Percentiles rank a stretch among this genome's conserved stretches.
Evolutionary conservation across 1,139 yeast genomes (phyloP).

Genomic region (Lipomyces yarrowii): DNA sequence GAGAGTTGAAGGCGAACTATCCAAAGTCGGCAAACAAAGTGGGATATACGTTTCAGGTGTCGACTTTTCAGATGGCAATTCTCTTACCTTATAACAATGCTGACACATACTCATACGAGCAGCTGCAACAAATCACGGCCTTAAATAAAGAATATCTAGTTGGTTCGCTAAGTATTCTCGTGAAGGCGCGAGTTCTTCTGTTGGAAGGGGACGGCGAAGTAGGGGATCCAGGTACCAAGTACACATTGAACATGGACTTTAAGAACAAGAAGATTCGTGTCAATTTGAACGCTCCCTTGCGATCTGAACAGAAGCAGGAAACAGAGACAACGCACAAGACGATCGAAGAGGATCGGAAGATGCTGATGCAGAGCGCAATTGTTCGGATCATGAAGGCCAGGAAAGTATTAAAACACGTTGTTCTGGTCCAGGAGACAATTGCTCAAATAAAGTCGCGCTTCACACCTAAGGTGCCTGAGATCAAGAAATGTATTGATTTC

Average conservation of each 20-base stretch:
- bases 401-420: constrained; percentile 74
- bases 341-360: constrained; percentile 82
- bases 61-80: constrained; percentile 85
- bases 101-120: constrained; percentile 59
- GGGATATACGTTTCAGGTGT: constrained; percentile 83
- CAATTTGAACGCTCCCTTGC: constrained; percentile 81
- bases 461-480: constrained; percentile 80
- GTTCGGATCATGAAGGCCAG: constrained; percentile 97
- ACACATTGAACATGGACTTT: constrained; percentile 77
- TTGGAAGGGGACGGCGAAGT: constrained; percentile 49
- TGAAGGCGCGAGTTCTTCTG: constrained; percentile 73
- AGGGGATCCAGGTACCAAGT: constrained; percentile 55
- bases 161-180: constrained; percentile 74
- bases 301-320: constrained; percentile 75
- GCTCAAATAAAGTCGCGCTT: constrained; percentile 85
- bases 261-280: constrained; percentile 83
- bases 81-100: constrained; percentile 74
- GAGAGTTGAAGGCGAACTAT: constrained; percentile 88
- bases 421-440: constrained; percentile 83
- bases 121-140: constrained; percentile 68
- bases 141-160: constrained; percentile 67
- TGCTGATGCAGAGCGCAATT: constrained; percentile 87
- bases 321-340: constrained; percentile 82
- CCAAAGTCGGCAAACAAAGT: constrained; percentile 68
- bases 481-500: constrained; percentile 82